These are phyloP conservation scores for Cystobasidium sp. DNA, from an alignment of 1,284 basidiomycete genomes.

Conservation along the genomic window DNA sequence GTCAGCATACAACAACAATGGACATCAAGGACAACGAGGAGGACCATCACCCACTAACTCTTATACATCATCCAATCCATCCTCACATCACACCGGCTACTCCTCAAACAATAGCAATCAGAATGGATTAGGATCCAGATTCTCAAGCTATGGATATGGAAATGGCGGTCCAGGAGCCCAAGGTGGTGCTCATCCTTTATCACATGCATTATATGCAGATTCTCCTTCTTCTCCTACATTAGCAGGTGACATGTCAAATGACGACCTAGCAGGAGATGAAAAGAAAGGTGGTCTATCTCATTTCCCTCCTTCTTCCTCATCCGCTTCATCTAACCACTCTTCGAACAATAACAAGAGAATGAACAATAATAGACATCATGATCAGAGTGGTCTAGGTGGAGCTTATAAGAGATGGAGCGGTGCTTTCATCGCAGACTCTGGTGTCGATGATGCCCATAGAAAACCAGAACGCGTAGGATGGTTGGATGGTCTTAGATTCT, in stretches of 20 bases:
- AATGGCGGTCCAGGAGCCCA: constrained; percentile 40
- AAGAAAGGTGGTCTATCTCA: constrained; percentile 46
- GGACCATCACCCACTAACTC: constrained; percentile 20
- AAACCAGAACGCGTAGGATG: constrained; percentile 51
- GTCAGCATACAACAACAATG: background rate
- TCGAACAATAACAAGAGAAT: constrained; percentile 23
- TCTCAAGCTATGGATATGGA: constrained; percentile 41
- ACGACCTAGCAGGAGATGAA: constrained; percentile 43
- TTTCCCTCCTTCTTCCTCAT: constrained; percentile 41
- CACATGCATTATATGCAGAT: constrained; percentile 53
- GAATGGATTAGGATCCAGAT: constrained; percentile 17
- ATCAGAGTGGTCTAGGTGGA: constrained; percentile 26
- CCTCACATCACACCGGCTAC: background rate
- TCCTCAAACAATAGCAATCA: background rate
- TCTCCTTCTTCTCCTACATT: constrained; percentile 50
- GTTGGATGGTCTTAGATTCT: constrained; percentile 56
- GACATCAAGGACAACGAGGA: constrained; percentile 1
- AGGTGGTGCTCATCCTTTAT: constrained; percentile 51
- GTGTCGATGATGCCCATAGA: constrained; percentile 24
- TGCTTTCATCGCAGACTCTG: constrained; percentile 38
- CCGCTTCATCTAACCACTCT: constrained; percentile 9
- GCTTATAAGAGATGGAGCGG: constrained; percentile 41
- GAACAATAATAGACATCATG: constrained; percentile 9
- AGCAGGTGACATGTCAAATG: constrained; percentile 48
- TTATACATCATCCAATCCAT: constrained; percentile 7